Percentiles rank a stretch among this genome's conserved stretches.
phyloP scores from a whole-genome alignment of 1,139 yeast species.

The Zygosaccharomyces sapae region DNA sequence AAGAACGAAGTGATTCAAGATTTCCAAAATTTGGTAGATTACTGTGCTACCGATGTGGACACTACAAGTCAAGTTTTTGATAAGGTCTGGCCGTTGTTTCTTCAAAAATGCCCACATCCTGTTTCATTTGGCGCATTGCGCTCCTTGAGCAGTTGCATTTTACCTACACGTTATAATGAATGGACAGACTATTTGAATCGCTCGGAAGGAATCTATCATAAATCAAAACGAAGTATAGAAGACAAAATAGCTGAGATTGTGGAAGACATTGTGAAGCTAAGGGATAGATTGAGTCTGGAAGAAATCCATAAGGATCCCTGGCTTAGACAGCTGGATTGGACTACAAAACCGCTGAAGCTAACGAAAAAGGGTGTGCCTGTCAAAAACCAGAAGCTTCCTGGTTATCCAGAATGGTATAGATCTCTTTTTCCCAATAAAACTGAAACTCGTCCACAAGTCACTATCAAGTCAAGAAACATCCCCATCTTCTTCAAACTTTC shows the following conservation, averaged over 20 bases:
- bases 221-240: slow-evolving; percentile 55
- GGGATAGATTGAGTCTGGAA: slow-evolving; percentile 34
- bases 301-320: slow-evolving; percentile 62
- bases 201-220: slow-evolving; percentile 65
- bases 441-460: slow-evolving; percentile 48
- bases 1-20: slow-evolving; percentile 52
- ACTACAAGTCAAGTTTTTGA: slow-evolving; percentile 70
- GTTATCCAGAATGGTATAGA: slow-evolving; percentile 93
- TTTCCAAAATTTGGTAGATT: slow-evolving; percentile 59
- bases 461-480: slow-evolving; percentile 70
- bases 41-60: slow-evolving; percentile 82
- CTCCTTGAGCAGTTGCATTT: slow-evolving; percentile 67
- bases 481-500: slow-evolving; percentile 70
- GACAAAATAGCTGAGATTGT: slow-evolving; percentile 58
- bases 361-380: slow-evolving; percentile 72
- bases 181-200: slow-evolving; percentile 72
- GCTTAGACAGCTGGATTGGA: slow-evolving; percentile 89
- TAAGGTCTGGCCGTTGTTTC: slow-evolving; percentile 66
- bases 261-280: slow-evolving; percentile 49
- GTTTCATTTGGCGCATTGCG: slow-evolving; percentile 87
- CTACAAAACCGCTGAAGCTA: slow-evolving; percentile 52
- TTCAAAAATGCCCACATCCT: slow-evolving; percentile 79
- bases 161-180: slow-evolving; percentile 64
- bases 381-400: slow-evolving; percentile 81
- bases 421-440: slow-evolving; percentile 54